Percentiles rank a stretch among this genome's conserved stretches.
Evolutionary conservation across 768 basidiomycete genomes (phyloP).

Genomic region (Boletus reticulatus): DNA sequence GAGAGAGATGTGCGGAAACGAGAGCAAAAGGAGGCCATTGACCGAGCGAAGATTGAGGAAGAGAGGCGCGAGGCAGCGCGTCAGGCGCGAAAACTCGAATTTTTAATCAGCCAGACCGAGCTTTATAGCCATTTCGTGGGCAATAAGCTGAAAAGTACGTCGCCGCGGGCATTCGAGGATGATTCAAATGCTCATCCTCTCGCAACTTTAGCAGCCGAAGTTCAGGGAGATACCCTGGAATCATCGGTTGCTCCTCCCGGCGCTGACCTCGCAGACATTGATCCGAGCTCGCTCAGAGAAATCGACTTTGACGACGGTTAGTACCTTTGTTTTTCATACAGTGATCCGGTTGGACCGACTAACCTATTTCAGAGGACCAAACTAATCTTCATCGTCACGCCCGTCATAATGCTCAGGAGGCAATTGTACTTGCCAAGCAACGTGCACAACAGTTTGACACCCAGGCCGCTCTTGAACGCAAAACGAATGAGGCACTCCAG

Average conservation of each 20-base stretch:
- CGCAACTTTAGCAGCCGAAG: slow-evolving; percentile 59
- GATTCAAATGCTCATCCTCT: slow-evolving; percentile 14
- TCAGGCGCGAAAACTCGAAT: slow-evolving; percentile 95
- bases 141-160: slow-evolving; percentile 87
- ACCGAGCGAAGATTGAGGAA: slow-evolving; percentile 85
- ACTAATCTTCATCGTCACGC: slow-evolving; percentile 86
- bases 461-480: slow-evolving; percentile 76
- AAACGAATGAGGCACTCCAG: slow-evolving; percentile 74
- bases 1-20: slow-evolving; percentile 90
- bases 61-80: slow-evolving; percentile 92
- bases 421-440: slow-evolving; percentile 72
- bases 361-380: slow-evolving; percentile 64
- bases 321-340: slow-evolving; percentile 18
- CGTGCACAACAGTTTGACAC: slow-evolving; percentile 85
- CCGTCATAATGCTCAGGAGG: slow-evolving; percentile 84
- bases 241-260: slow-evolving; percentile 48
- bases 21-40: slow-evolving; percentile 91
- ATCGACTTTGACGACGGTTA: slow-evolving; percentile 91
- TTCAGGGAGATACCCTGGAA: slow-evolving; percentile 59
- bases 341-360: slow-evolving; percentile 1
- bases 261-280: slow-evolving; percentile 55
- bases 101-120: slow-evolving; percentile 97
- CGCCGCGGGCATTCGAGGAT: slow-evolving; percentile 8
- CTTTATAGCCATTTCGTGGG: slow-evolving; percentile 99
- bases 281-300: slow-evolving; percentile 54